Evolutionary conservation across 192 early-diverging fungal genomes (phyloP).

Genomic region (Powellomyces hirtus): DNA sequence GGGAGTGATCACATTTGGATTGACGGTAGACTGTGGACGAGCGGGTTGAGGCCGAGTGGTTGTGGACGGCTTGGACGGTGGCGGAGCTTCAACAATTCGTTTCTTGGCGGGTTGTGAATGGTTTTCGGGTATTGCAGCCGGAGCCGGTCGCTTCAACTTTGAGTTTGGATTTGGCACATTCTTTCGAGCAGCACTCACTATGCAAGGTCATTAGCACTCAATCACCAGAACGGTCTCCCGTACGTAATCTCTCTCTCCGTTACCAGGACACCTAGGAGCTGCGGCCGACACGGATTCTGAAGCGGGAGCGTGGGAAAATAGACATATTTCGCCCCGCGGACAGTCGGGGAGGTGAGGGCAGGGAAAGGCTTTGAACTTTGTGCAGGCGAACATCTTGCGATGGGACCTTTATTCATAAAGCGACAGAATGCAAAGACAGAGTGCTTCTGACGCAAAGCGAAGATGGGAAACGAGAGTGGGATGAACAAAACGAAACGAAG

Average conservation of each 20-base stretch:
- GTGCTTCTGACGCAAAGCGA: too few relatives aligned
- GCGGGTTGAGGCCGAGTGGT: background rate
- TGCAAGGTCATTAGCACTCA: background rate
- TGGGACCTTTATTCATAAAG: too few relatives aligned
- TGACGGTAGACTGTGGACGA: background rate
- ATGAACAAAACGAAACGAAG: too few relatives aligned
- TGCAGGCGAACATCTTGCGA: constrained; percentile 23
- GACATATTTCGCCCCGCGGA: constrained; percentile 4
- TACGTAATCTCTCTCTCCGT: background rate
- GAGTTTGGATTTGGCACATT: background rate
- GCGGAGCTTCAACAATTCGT: background rate
- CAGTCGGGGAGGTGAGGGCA: constrained; percentile 16
- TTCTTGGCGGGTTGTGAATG: background rate
- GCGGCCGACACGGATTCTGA: background rate
- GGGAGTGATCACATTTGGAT: background rate
- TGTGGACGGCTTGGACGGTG: too few relatives aligned
- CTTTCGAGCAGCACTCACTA: background rate
- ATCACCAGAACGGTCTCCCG: background rate
- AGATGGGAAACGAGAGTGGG: too few relatives aligned
- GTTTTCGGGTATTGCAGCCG: background rate
- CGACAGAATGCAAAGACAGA: too few relatives aligned
- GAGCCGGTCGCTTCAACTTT: background rate
- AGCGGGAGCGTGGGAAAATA: constrained; percentile 11
- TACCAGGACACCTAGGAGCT: background rate
- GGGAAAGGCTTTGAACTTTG: constrained; percentile 9